These are phyloP conservation scores for Suhomyces bokatorum DNA, from an alignment of 1,139 yeast species.

Conservation along the genomic window DNA sequence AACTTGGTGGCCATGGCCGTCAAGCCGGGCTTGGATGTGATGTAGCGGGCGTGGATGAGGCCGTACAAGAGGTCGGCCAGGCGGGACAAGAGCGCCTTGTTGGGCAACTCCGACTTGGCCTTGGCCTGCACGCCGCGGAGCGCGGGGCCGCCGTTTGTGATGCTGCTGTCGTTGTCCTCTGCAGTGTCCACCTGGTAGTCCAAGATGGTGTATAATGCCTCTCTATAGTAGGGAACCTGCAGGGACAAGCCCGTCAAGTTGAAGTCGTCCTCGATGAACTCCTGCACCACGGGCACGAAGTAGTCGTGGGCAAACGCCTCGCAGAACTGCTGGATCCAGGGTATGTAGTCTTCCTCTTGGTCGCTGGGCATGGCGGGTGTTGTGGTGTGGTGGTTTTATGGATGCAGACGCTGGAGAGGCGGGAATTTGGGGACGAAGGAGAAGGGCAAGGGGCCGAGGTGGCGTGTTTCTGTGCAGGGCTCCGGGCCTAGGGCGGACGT, in stretches of 20 bases:
- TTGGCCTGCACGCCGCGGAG: slow-evolving; percentile 10
- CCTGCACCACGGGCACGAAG: slow-evolving; percentile 89
- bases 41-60: slow-evolving; percentile 88
- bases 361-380: slow-evolving; percentile 39
- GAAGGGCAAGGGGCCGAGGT: neutral
- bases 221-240: slow-evolving; percentile 87
- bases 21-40: slow-evolving; percentile 85
- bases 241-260: slow-evolving; percentile 85
- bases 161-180: slow-evolving; percentile 30
- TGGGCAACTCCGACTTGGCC: slow-evolving; percentile 52
- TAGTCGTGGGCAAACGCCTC: slow-evolving; percentile 88
- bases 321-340: slow-evolving; percentile 92
- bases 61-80: slow-evolving; percentile 93
- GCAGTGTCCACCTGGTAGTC: slow-evolving; percentile 81
- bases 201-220: slow-evolving; percentile 85
- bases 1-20: slow-evolving; percentile 96
- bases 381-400: no score
- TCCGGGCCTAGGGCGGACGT: no score
- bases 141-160: slow-evolving; percentile 12
- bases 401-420: neutral
- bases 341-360: slow-evolving; percentile 62
- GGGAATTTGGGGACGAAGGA: neutral
- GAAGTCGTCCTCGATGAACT: slow-evolving; percentile 94
- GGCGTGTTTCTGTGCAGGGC: no score
- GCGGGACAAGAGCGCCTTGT: slow-evolving; percentile 76